Evolutionary conservation across 208 protist species (phyloP), one percentile per base, ranked within the genome.

Genomic region (Crithidia bombi): DNA sequence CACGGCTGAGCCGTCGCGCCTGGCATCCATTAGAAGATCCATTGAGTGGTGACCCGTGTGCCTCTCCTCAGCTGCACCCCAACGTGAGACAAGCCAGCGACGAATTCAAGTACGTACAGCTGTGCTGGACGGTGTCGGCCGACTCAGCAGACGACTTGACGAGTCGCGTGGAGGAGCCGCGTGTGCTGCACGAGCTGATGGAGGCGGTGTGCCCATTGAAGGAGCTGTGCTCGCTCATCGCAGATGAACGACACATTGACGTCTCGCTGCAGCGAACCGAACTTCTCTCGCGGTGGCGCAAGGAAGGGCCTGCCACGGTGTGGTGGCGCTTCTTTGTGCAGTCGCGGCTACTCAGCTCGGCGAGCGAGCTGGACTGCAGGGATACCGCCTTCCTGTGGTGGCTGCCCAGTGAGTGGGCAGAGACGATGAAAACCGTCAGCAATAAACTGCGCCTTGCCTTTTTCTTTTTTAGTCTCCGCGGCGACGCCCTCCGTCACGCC

Each of bases 331-430:
- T 90, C 56, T 71, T 90, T 17, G 38, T 67, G 0, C 51, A 66
- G 23, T 89, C 84, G 30, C 61, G 47, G 25, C 58, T 82, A 23
- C 59, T 78, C n/a, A 14, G 19, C 7, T 14, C 30, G 5, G 51
- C 74, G 15, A 17, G 25, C 19, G 44, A 55, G 33, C 30, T 64
- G 28, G 70, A 76, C 0, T 46, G 61, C 4, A 35, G 17, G 5
- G 39, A 38, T 9, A 33, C n/a, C 5, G 11, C 41, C 26, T 52
- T 63, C 33, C 44, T 86, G 57, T 55, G 58, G 57, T 92, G 87
- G 87, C 73, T 87, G 41, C 51, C 64, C 17, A 71, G 26, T 23
- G 84, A 93, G 62, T 93, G 87, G 87, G 46, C 51, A 6, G 66
- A 65, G 47, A 62, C 73, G 25, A 72, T 61, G 56, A 68, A 63